Conservation (phyloP, 148 eudicot genomes). For the Tetragonia tetragonoides region DNA sequence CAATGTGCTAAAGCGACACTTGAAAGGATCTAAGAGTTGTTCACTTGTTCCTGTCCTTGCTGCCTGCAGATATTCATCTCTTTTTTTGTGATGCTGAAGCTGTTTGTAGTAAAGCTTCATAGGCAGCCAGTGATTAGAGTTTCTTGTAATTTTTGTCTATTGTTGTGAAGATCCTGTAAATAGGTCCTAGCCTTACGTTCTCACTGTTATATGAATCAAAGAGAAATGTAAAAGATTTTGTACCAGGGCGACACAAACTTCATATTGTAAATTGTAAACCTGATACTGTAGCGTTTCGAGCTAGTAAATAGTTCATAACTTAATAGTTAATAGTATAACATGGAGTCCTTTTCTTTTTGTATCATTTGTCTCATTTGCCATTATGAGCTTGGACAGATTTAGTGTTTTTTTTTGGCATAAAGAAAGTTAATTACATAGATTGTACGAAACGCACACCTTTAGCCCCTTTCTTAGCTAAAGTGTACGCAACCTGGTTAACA, state of each 20-base stretch:
- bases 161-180: slow-evolving; percentile 25
- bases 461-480: too few species aligned
- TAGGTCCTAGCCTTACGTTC: slow-evolving; percentile 15
- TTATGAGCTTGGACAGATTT: too few species aligned
- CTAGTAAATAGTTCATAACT: background rate
- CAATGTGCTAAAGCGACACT: background rate
- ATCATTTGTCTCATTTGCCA: too few species aligned
- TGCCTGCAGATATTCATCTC: slow-evolving; percentile 16
- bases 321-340: background rate
- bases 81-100: slow-evolving; percentile 29
- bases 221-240: slow-evolving; percentile 25
- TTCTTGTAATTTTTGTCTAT: background rate
- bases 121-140: slow-evolving; percentile 1
- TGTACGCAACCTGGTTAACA: too few species aligned
- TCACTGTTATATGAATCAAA: slow-evolving; percentile 20
- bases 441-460: too few species aligned
- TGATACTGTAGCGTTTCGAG: slow-evolving; percentile 4
- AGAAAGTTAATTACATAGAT: too few species aligned
- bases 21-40: background rate
- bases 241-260: background rate
- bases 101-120: slow-evolving; percentile 23
- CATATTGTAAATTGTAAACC: slow-evolving; percentile 27
- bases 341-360: too few species aligned
- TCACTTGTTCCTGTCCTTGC: slow-evolving; percentile 6
- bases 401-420: too few species aligned